phyloP scores from a whole-genome alignment of 306 rosid genomes.

The Lotus japonicus region DNA sequence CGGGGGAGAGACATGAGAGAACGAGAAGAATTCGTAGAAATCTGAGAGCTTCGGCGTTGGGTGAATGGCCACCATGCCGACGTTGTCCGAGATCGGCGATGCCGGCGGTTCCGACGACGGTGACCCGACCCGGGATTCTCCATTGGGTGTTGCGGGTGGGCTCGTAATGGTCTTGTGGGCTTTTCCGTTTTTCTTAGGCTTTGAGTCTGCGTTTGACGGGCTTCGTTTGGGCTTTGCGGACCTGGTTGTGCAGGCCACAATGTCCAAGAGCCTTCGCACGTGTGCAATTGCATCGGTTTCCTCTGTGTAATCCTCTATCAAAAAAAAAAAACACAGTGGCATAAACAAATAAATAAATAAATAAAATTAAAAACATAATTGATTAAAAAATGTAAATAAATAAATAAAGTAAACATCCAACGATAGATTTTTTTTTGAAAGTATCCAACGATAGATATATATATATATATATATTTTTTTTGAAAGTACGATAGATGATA shows the following conservation, averaged over 20 bases:
- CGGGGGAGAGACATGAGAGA: slow-evolving; percentile 70
- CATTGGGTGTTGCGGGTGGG: slow-evolving; percentile 45
- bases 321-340: background rate
- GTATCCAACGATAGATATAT: no score
- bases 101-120: slow-evolving; percentile 30
- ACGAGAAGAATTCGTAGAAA: slow-evolving; percentile 85
- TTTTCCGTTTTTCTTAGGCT: slow-evolving; percentile 52
- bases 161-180: slow-evolving; percentile 35
- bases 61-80: slow-evolving; percentile 87
- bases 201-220: slow-evolving; percentile 41
- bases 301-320: slow-evolving; percentile 56
- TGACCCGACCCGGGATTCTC: slow-evolving; percentile 30
- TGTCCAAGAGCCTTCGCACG: slow-evolving; percentile 77
- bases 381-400: background rate
- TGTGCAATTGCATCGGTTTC: slow-evolving; percentile 55
- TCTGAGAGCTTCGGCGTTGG: slow-evolving; percentile 87
- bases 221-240: slow-evolving; percentile 62
- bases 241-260: slow-evolving; percentile 68
- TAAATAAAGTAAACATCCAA: background rate
- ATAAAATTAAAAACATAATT: background rate
- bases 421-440: no score
- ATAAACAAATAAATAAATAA: background rate
- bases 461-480: no score
- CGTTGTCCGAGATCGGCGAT: slow-evolving; percentile 58
- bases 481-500: no score